Evolutionary conservation across 345 rosid species (phyloP).

Genomic region (Corymbia maculata): DNA sequence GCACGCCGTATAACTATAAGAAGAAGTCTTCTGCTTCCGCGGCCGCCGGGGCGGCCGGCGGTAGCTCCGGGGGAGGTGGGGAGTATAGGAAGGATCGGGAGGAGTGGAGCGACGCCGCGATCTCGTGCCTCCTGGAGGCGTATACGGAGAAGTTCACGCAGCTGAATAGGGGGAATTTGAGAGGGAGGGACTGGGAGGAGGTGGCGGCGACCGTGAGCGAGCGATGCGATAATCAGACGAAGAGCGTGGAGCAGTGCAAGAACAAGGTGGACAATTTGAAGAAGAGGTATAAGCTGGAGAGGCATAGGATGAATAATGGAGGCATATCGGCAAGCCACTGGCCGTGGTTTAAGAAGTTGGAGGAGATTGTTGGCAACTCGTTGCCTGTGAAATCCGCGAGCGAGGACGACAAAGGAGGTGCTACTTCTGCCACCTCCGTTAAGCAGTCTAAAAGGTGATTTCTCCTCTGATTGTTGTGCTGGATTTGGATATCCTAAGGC

Average conservation of each 20-base stretch:
- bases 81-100: slow-evolving; percentile 85
- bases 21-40: slow-evolving; percentile 20
- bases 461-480: background rate
- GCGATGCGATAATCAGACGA: slow-evolving; percentile 53
- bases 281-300: slow-evolving; percentile 84
- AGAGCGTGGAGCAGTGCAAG: slow-evolving; percentile 82
- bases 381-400: slow-evolving; percentile 21
- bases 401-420: slow-evolving; percentile 45
- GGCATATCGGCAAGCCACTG: slow-evolving; percentile 53
- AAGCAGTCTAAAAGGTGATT: slow-evolving; percentile 52
- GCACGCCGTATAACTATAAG: slow-evolving; percentile 39
- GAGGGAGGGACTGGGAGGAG: slow-evolving; percentile 96
- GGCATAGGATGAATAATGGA: slow-evolving; percentile 57
- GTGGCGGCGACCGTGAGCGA: slow-evolving; percentile 75
- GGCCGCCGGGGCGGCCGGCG: slow-evolving; percentile 19
- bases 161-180: slow-evolving; percentile 72
- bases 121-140: slow-evolving; percentile 67
- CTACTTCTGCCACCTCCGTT: slow-evolving; percentile 18
- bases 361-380: slow-evolving; percentile 62
- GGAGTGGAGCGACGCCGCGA: slow-evolving; percentile 91
- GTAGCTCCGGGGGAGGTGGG: slow-evolving; percentile 6
- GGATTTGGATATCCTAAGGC: background rate
- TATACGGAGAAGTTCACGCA: slow-evolving; percentile 72
- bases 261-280: slow-evolving; percentile 89
- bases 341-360: slow-evolving; percentile 93